These are phyloP conservation scores for Coprinopsis sp. DNA, from an alignment of 768 basidiomycete species.

Conservation along the genomic window DNA sequence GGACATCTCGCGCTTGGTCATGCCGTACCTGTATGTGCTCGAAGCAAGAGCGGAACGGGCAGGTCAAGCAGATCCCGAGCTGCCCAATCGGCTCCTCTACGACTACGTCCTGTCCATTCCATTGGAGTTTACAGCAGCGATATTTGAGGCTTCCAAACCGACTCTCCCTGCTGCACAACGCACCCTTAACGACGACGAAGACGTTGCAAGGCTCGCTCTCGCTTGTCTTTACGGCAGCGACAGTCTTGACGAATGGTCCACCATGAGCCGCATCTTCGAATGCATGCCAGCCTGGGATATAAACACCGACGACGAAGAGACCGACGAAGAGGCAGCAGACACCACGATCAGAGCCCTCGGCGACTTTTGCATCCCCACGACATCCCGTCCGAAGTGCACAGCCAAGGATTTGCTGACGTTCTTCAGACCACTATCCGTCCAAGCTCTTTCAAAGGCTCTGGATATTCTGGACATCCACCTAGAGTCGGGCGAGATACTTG, in stretches of 20 bases:
- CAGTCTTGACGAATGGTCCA: conserved; percentile 66
- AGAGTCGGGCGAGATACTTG: conserved; percentile 87
- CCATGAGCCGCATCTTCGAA: conserved; percentile 91
- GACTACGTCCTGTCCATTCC: conserved; percentile 69
- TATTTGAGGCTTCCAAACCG: conserved; percentile 92
- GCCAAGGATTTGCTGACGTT: conserved; percentile 74
- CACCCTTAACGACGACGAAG: conserved; percentile 75
- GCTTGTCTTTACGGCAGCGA: conserved; percentile 85
- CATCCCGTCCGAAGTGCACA: conserved; percentile 48
- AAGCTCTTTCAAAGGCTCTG: conserved; percentile 74
- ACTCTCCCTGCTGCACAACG: conserved; percentile 68
- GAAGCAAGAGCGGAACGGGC: conserved; percentile 83
- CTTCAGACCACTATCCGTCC: conserved; percentile 72
- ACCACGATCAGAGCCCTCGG: conserved; percentile 80
- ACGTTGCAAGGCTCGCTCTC: conserved; percentile 81
- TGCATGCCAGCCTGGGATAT: conserved; percentile 91
- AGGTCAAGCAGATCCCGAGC: conserved; percentile 60
- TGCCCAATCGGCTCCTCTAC: conserved; percentile 64
- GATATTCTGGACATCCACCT: conserved; percentile 94
- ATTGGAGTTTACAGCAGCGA: conserved; percentile 60
- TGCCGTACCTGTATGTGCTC: conserved; percentile 91
- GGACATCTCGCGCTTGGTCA: conserved; percentile 72
- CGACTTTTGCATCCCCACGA: conserved; percentile 72
- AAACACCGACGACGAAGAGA: conserved; percentile 46
- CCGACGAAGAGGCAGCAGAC: conserved; percentile 71